Conservation (phyloP, 257 asterid species). For the Rhazya stricta region DNA sequence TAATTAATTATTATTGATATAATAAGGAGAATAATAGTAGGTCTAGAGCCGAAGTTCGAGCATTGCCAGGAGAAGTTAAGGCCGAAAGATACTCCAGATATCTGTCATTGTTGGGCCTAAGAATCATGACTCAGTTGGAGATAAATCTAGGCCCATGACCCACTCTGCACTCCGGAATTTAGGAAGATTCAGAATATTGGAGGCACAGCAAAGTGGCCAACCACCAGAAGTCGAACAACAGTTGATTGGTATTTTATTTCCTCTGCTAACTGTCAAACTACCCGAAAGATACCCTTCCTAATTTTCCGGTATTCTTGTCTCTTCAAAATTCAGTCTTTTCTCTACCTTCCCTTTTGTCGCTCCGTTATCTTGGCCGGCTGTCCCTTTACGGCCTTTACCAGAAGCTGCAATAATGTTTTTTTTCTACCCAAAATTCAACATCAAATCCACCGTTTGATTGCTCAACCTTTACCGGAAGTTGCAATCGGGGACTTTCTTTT, state of each 20-base stretch:
- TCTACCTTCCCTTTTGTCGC: not conserved
- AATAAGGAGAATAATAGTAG: too few relatives aligned
- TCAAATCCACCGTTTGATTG: too few relatives aligned
- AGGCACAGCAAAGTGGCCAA: not conserved
- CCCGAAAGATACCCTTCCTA: not conserved
- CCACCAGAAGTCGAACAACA: not conserved
- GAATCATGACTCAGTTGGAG: too few relatives aligned
- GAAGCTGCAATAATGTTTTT: not conserved
- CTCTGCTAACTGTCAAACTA: slow-evolving; percentile 11
- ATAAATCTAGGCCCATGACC: too few relatives aligned
- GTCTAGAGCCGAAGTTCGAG: too few relatives aligned
- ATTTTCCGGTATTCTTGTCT: not conserved
- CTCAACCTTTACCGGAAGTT: not conserved
- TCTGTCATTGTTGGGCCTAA: too few relatives aligned
- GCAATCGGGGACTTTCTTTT: too few relatives aligned
- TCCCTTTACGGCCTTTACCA: not conserved
- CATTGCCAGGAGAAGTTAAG: too few relatives aligned
- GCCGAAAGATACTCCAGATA: too few relatives aligned
- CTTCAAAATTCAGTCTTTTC: slow-evolving; percentile 5
- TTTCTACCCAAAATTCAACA: too few relatives aligned
- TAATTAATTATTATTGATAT: too few relatives aligned
- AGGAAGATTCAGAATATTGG: not conserved
- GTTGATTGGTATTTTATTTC: not conserved
- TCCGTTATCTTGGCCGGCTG: not conserved
- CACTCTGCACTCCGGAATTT: too few relatives aligned